Base-by-base conservation (phyloP, 306 rosid species). In the Trifolium repens region DNA sequence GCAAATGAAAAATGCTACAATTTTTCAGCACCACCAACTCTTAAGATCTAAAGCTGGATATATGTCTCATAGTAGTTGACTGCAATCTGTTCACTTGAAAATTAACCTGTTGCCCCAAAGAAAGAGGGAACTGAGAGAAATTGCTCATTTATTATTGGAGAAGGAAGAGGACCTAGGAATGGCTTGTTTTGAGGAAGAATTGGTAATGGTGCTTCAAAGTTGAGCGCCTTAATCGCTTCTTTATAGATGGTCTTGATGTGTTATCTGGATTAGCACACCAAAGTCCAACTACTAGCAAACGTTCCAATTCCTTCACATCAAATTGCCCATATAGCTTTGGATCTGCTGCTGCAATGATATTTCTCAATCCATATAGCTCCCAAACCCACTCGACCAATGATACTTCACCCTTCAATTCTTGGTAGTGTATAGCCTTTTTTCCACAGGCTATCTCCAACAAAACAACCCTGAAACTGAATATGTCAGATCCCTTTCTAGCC, bases 401-500 rank as follows among this genome's bases (percentile, higher is more conserved):
- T 2, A 27, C 61, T 19, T 67, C 30, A 15, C 55, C 43, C 19
- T 65, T 65, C 5, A 5, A 62, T 0, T 24, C 57, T 22, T 59
- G 13, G 0, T 22, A 40, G 10, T 76, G 26, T 1, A 76, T 58
- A 12, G 82, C 58, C 69, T 66, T 83, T 80, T 83, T 87, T 26
- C 93, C 89, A 53, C 84, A 69, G 0, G 85, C 87, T 30, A 87
- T 79, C 67, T 87, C 93, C 72, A 86, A 76, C 14, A 80, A 64
- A 5, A 88, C 86, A 9, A 88, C 46, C 0, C 93, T 87, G 15
- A 88, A 88, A 35, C 79, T 83, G 26, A 47, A 83, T 27, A 79
- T 72, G 24, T 83, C 79, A 2, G 79, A 75, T 5, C 69, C 79
- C 27, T 15, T 83, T 3, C 68, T 54, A 13, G 77, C 77, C 69